Conservation (phyloP, 176 grass and related monocot genomes). For the sorghum (Sorghum bicolor) region Sorghum_bicolor_NCBIv3 NC_012870.2:18474501-18475000, state of each 20-base stretch:
- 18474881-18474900: constrained; percentile 67
- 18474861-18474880: constrained; percentile 53
- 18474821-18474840: constrained; percentile 73
- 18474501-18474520: background rate
- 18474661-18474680: constrained; percentile 89
- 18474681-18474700: constrained; percentile 89
- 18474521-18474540: background rate
- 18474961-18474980: constrained; percentile 58
- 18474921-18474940: background rate
- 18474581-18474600: constrained; percentile 61
- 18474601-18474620: constrained; percentile 40
- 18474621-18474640: constrained; percentile 71
- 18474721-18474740: constrained; percentile 81
- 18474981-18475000: constrained; percentile 76
- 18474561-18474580: constrained; percentile 31
- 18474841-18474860: constrained; percentile 36
- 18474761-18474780: constrained; percentile 99
- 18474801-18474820: constrained; percentile 66
- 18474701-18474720: constrained; percentile 89
- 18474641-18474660: constrained; percentile 52
- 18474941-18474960: background rate
- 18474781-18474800: constrained; percentile 86
- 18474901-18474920: constrained; percentile 49
- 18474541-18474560: background rate
- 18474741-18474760: constrained; percentile 99